phyloP scores from a whole-genome alignment of 228 moss, liverwort and hornwort species.

The Sphagnum fallax region DNA sequence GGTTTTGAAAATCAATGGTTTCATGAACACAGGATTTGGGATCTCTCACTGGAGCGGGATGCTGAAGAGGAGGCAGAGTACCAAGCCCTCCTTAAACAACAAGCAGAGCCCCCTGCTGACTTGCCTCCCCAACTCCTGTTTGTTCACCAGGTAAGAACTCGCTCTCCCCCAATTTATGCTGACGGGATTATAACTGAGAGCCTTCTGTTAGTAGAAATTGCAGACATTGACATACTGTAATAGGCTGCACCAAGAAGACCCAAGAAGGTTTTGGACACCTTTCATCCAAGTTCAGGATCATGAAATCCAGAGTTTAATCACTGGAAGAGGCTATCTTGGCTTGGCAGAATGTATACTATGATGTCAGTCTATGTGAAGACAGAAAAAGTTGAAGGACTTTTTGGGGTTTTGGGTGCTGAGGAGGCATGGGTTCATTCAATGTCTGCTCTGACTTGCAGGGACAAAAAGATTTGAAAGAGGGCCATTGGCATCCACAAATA shows the following conservation, averaged over 20 bases:
- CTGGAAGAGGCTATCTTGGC: too few species aligned
- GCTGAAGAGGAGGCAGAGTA: conserved; percentile 86
- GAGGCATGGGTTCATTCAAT: too few species aligned
- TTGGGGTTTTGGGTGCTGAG: too few species aligned
- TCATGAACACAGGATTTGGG: conserved; percentile 66
- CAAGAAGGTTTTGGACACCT: background rate
- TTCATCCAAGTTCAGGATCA: too few species aligned
- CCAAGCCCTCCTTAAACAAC: conserved; percentile 62
- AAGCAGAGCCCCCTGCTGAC: conserved; percentile 76
- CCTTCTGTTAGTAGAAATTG: background rate
- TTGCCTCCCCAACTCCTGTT: conserved; percentile 88
- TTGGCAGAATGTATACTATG: too few species aligned
- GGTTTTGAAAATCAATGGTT: background rate
- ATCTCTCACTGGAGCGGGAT: conserved; percentile 81
- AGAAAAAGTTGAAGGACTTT: too few species aligned
- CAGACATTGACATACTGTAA: background rate
- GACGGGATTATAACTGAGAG: background rate
- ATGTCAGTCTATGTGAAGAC: too few species aligned
- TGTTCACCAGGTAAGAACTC: conserved; percentile 69
- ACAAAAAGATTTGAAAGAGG: conserved; percentile 80
- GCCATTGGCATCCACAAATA: conserved; percentile 96
- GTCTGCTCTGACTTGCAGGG: conserved; percentile 28
- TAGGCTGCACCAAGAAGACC: too few species aligned
- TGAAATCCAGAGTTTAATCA: too few species aligned
- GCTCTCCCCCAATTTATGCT: too few species aligned